Percentiles rank a stretch among this genome's conserved stretches.
phyloP scores from a whole-genome alignment of 2,329 filamentous ascomycete species.

The Phialophora tarda region DNA sequence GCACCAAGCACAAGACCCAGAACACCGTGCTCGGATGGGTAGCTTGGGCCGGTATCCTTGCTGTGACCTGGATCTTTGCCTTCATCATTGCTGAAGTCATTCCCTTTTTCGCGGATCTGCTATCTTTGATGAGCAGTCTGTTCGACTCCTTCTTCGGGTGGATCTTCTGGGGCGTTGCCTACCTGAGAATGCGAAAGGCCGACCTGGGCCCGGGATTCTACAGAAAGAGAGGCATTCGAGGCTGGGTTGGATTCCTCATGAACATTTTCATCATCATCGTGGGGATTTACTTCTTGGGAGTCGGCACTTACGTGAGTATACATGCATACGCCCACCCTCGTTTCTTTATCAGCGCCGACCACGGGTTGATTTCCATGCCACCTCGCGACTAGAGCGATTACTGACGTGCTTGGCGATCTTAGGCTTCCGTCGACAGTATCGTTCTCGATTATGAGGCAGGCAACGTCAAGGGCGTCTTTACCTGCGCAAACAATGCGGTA shows the following conservation, averaged over 20 bases:
- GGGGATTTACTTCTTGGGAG: conserved; percentile 80
- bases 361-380: background rate
- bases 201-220: conserved; percentile 51
- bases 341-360: background rate
- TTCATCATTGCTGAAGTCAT: conserved; percentile 94
- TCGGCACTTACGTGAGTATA: conserved; percentile 72
- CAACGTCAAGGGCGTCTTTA: conserved; percentile 73
- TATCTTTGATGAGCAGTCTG: conserved; percentile 67
- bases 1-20: conserved; percentile 76
- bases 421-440: conserved; percentile 53
- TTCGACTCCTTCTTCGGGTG: conserved; percentile 85
- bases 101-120: conserved; percentile 81
- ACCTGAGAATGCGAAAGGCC: conserved; percentile 51
- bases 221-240: conserved; percentile 49
- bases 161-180: conserved; percentile 73
- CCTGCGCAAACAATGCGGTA: conserved; percentile 61
- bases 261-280: conserved; percentile 76
- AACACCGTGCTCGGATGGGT: conserved; percentile 84
- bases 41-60: conserved; percentile 75
- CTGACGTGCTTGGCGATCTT: conserved; percentile 14
- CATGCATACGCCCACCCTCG: background rate
- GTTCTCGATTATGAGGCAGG: conserved; percentile 71
- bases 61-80: conserved; percentile 76
- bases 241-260: conserved; percentile 55
- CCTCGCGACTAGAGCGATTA: background rate